These are phyloP conservation scores for Nemania sp. DNA, from an alignment of 2,329 filamentous ascomycete genomes.

Conservation along the genomic window DNA sequence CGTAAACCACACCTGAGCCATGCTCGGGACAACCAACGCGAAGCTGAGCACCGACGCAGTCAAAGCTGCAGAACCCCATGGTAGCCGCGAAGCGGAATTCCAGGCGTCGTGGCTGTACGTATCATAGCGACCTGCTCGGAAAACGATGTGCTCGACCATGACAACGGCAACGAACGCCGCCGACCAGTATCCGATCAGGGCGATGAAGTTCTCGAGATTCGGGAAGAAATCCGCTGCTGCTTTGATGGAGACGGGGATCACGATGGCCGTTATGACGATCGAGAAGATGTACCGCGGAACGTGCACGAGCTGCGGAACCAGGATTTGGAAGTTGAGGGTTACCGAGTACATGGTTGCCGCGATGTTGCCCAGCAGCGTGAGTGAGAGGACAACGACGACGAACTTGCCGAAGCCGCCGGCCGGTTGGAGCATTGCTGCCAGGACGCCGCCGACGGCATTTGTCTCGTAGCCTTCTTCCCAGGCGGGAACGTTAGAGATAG, in stretches of 20 bases:
- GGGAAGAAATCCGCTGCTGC: conserved; percentile 61
- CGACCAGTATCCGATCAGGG: conserved; percentile 62
- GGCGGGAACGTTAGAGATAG: conserved; percentile 54
- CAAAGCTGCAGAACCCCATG: conserved; percentile 50
- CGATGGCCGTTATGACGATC: conserved; percentile 59
- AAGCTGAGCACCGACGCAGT: conserved; percentile 55
- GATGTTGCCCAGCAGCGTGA: conserved; percentile 62
- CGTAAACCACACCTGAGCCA: conserved; percentile 64
- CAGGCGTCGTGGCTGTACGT: conserved; percentile 45
- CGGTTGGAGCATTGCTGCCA: conserved; percentile 61
- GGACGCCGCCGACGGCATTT: conserved; percentile 60
- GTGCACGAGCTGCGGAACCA: conserved; percentile 58
- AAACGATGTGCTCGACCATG: conserved; percentile 45
- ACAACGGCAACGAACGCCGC: conserved; percentile 57
- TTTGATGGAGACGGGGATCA: conserved; percentile 61
- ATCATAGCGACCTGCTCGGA: conserved; percentile 40
- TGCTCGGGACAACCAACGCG: conserved; percentile 59
- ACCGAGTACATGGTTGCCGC: conserved; percentile 64
- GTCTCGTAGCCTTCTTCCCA: conserved; percentile 59
- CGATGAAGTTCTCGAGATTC: conserved; percentile 60
- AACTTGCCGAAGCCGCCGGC: conserved; percentile 65
- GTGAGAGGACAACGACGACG: conserved; percentile 59
- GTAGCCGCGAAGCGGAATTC: conserved; percentile 44
- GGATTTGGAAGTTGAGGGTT: conserved; percentile 66
- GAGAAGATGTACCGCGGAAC: conserved; percentile 62